Conservation (phyloP, 768 basidiomycete genomes). For the Tulasnella sp. region DNA sequence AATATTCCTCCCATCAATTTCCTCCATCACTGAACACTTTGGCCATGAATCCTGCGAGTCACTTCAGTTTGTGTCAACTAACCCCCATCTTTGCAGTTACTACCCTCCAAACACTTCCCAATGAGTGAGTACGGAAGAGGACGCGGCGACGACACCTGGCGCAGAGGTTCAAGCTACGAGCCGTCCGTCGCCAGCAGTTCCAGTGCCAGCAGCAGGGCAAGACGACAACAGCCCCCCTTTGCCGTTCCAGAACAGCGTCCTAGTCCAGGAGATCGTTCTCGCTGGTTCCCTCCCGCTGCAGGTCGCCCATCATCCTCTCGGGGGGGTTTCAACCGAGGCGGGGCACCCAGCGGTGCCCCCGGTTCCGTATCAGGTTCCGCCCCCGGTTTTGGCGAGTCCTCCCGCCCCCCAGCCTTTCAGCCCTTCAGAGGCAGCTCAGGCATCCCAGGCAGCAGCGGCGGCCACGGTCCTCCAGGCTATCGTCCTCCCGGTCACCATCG, state of each 20-base stretch:
- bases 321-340: background rate
- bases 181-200: background rate
- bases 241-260: no score
- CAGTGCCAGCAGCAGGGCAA: background rate
- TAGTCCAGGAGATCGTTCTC: no score
- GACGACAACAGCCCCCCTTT: no score
- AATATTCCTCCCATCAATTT: background rate
- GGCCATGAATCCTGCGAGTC: no score
- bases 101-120: no score
- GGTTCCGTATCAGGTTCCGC: background rate
- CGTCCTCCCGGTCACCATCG: background rate
- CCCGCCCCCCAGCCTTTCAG: background rate
- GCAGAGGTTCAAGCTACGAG: background rate
- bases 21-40: background rate
- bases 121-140: background rate
- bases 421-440: no score
- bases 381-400: background rate
- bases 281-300: no score
- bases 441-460: no score
- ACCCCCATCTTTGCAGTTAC: no score
- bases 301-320: background rate
- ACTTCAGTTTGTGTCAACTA: no score
- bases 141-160: background rate
- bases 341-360: background rate
- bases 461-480: background rate